A percentile compares a stretch with the other conserved stretches of the same genome.
phyloP scores from a whole-genome alignment of 2,329 filamentous ascomycete species.

The Aspergillus piperis region DNA sequence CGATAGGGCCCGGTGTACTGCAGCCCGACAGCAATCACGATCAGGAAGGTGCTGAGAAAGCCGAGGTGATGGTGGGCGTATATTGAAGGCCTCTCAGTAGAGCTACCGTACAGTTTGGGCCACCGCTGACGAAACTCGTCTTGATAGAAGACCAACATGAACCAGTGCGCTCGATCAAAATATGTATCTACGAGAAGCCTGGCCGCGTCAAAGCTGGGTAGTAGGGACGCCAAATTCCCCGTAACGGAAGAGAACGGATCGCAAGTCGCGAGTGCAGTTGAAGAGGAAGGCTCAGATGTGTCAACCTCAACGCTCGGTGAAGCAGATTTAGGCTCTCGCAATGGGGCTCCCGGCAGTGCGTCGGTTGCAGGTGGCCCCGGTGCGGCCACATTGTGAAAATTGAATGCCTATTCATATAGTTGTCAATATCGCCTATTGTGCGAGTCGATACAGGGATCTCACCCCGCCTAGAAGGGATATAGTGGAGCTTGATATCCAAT shows the following conservation, averaged over 20 bases:
- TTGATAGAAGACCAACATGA: constrained; percentile 42
- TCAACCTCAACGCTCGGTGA: background rate
- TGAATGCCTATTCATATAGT: constrained; percentile 14
- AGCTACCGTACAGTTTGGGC: constrained; percentile 17
- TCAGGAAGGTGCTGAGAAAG: constrained; percentile 24
- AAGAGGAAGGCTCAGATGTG: background rate
- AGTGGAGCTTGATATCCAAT: constrained; percentile 25
- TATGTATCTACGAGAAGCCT: constrained; percentile 37
- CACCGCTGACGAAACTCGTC: constrained; percentile 30
- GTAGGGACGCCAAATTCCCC: constrained; percentile 16
- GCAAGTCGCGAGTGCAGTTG: background rate
- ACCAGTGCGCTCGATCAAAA: constrained; percentile 45
- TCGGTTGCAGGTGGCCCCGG: constrained; percentile 12
- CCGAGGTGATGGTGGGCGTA: constrained; percentile 2
- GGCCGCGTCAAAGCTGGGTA: constrained; percentile 27
- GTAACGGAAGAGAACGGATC: background rate
- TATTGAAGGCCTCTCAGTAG: background rate
- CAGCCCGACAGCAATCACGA: constrained; percentile 27
- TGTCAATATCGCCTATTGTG: background rate
- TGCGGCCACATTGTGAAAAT: constrained; percentile 16
- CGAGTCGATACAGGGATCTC: background rate
- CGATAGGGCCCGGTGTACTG: constrained; percentile 24
- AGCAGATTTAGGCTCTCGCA: background rate
- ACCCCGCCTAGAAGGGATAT: constrained; percentile 25
- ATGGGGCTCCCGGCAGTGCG: constrained; percentile 20